Base-by-base conservation (phyloP, 1,284 basidiomycete species). In the Trichosporon faecale region DNA sequence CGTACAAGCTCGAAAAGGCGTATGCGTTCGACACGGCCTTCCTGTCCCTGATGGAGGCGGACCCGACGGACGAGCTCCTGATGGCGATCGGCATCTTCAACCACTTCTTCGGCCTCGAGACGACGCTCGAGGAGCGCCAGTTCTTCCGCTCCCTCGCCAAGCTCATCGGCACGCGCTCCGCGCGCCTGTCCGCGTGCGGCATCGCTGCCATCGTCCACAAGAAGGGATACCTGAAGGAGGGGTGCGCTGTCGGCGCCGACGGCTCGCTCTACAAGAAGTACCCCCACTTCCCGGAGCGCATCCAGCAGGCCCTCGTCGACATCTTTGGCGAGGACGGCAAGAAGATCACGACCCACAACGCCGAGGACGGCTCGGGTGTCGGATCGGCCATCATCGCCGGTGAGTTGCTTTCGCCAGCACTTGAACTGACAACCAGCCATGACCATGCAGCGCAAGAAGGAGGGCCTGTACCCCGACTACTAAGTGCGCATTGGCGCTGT, bases 191-290 rank as follows among this genome's bases (percentile, higher is more conserved):
- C 64, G 89, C 95, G 0, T 98, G 95, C 77, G 95, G 95, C 74
- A 97, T 98, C 76, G 95, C 94, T 0, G 92, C 95, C 27, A 93
- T 98, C 76, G 94, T 94, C 40, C 90, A 89, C 83, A 95, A 94
- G 87, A 94, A 92, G 89, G 91, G 90, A 0, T 93, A 93, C 79
- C 85, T 97, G 6, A 89, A 93, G 73, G 89, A 93, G 74, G 93
- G 93, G 0, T 96, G 94, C 82, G 85, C 88, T 1, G 93, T 97
- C 37, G 95, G 93, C 66, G 94, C 94, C 1, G 95, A 98, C 81
- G 95, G 95, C 2, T 92, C 91, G 29, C 84, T 98, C 77, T 97
- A 97, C 85, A 94, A 95, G 93, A 97, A 95, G 92, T 97, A 97
- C 84, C 94, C 94, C 49, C 89, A 91, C 64, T 98, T 97, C 78